Evolutionary conservation across 2,329 filamentous ascomycete genomes (phyloP).

Genomic region (Harringtonia aguacate): DNA sequence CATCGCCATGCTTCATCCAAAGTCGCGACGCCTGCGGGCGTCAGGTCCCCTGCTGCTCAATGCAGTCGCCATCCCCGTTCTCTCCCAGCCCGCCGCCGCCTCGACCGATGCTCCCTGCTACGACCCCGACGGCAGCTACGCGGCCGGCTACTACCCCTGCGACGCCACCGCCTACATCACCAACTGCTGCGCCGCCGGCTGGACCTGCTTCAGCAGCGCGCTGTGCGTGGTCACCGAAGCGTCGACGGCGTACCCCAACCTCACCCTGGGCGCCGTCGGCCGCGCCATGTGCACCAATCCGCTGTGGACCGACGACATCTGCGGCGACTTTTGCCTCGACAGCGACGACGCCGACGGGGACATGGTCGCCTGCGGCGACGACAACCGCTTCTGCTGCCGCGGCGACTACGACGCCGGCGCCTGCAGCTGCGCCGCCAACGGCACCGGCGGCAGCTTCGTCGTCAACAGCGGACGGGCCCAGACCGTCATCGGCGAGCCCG

Average conservation of each 20-base stretch:
- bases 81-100: too few relatives aligned
- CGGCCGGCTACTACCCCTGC: slow-evolving; percentile 14
- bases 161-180: slow-evolving; percentile 10
- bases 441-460: slow-evolving; percentile 7
- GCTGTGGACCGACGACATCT: slow-evolving; percentile 14
- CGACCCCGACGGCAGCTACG: slow-evolving; percentile 10
- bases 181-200: slow-evolving; percentile 15
- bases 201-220: slow-evolving; percentile 15
- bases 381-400: slow-evolving; percentile 15
- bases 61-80: too few relatives aligned
- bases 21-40: too few relatives aligned
- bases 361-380: slow-evolving; percentile 10
- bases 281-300: slow-evolving; percentile 16
- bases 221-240: slow-evolving; percentile 14
- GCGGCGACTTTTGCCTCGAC: slow-evolving; percentile 14
- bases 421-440: slow-evolving; percentile 14
- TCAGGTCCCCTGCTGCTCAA: too few relatives aligned
- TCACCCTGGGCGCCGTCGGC: slow-evolving; percentile 11
- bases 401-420: slow-evolving; percentile 12
- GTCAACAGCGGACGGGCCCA: slow-evolving; percentile 10
- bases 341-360: slow-evolving; percentile 8
- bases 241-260: slow-evolving; percentile 10
- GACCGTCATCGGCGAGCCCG: slow-evolving; percentile 10
- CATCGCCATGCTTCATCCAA: too few relatives aligned
- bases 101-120: slow-evolving; percentile 13